A percentile compares a stretch with the other conserved stretches of the same genome.
These are phyloP conservation scores for Lentinula lateritia DNA, from an alignment of 768 basidiomycete genomes.

Conservation along the genomic window DNA sequence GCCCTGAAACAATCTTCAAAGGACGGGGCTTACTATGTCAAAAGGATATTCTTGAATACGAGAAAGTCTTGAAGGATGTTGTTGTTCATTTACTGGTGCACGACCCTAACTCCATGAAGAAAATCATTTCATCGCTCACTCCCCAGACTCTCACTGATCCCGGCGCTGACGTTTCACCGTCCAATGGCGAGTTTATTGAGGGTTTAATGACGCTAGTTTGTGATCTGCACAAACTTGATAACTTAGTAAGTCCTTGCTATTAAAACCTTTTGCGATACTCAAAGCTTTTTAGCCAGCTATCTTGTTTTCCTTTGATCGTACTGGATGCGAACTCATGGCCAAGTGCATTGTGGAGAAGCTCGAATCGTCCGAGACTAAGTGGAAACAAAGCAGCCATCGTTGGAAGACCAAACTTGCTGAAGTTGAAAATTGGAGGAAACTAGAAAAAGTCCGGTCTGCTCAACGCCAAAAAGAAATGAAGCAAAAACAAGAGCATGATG, in stretches of 20 bases:
- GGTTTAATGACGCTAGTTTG: neutral
- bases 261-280: neutral
- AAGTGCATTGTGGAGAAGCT: slow-evolving; percentile 29
- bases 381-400: slow-evolving; percentile 38
- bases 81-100: slow-evolving; percentile 21
- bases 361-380: slow-evolving; percentile 38
- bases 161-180: neutral
- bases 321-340: slow-evolving; percentile 52
- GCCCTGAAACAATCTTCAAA: slow-evolving; percentile 43
- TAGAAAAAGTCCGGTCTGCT: slow-evolving; percentile 44
- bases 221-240: neutral
- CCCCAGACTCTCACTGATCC: neutral
- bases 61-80: slow-evolving; percentile 41
- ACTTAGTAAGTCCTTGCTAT: neutral
- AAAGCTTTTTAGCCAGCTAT: slow-evolving; percentile 47
- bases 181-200: neutral
- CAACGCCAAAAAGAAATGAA: slow-evolving; percentile 34
- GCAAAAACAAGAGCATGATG: slow-evolving; percentile 27
- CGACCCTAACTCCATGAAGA: slow-evolving; percentile 9
- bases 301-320: slow-evolving; percentile 62
- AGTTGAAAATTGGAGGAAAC: slow-evolving; percentile 45
- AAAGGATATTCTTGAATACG: slow-evolving; percentile 57
- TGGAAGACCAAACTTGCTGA: slow-evolving; percentile 47
- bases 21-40: slow-evolving; percentile 40
- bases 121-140: neutral